Percentiles rank a stretch among this genome's conserved stretches.
These are phyloP conservation scores for Bruguiera parviflora DNA, from an alignment of 345 rosid species.

Conservation along the genomic window DNA sequence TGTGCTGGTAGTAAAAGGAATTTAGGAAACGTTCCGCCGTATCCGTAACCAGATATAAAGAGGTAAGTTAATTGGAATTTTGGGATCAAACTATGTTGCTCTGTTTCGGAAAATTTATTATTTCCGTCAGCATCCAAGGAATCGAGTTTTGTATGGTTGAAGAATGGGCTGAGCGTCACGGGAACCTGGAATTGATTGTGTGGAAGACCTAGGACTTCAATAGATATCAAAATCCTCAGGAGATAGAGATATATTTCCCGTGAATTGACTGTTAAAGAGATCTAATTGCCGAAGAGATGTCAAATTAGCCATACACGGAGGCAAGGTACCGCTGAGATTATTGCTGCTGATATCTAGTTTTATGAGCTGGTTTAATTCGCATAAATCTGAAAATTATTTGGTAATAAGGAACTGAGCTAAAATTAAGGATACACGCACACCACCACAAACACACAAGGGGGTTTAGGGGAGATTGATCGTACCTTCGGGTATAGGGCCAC, in stretches of 20 bases:
- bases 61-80: neutral
- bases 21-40: conserved; percentile 4
- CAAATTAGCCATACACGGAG: neutral
- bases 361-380: neutral
- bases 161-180: neutral
- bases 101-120: neutral
- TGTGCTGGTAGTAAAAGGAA: conserved; percentile 16
- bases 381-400: neutral
- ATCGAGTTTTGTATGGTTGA: neutral
- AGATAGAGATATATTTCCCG: neutral
- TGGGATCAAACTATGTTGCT: neutral
- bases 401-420: too few relatives aligned
- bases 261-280: neutral
- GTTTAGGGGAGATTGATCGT: neutral
- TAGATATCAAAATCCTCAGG: neutral
- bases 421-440: too few relatives aligned
- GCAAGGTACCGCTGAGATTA: neutral
- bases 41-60: neutral
- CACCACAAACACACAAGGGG: neutral
- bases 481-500: too few relatives aligned
- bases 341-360: neutral
- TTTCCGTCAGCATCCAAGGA: neutral
- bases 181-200: neutral
- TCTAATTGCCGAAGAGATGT: too few relatives aligned
- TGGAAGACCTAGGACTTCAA: neutral